phyloP scores from a whole-genome alignment of 495 filamentous ascomycete species.

The Jackrogersella minutella region DNA sequence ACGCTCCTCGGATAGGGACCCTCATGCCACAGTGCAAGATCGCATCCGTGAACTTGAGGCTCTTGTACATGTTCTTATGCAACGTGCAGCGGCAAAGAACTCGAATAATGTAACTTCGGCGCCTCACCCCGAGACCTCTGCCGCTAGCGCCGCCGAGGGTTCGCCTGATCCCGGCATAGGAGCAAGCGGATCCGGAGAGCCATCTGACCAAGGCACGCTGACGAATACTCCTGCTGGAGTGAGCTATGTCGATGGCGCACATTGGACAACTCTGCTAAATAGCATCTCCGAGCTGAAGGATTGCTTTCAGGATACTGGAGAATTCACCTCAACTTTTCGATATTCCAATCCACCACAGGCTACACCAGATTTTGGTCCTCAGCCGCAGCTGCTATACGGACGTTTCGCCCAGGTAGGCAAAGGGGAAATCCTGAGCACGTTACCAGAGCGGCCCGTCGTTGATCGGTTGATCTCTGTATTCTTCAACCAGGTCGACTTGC shows the following conservation, averaged over 20 bases:
- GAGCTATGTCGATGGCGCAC: slow-evolving; percentile 43
- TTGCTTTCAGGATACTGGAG: slow-evolving; percentile 22
- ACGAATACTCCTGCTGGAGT: slow-evolving; percentile 25
- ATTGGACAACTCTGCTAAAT: slow-evolving; percentile 47
- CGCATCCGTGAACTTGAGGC: slow-evolving; percentile 43
- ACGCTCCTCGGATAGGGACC: slow-evolving; percentile 23
- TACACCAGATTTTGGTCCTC: slow-evolving; percentile 22
- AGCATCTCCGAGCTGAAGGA: slow-evolving; percentile 38
- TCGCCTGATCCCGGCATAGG: slow-evolving; percentile 14
- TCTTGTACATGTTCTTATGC: slow-evolving; percentile 40
- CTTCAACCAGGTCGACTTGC: slow-evolving; percentile 48
- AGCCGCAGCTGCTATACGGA: slow-evolving; percentile 48
- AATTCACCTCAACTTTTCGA: neutral
- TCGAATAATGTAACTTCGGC: slow-evolving; percentile 13
- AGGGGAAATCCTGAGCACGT: slow-evolving; percentile 48
- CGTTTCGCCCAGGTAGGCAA: slow-evolving; percentile 39
- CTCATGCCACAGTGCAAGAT: slow-evolving; percentile 33
- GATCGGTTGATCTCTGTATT: slow-evolving; percentile 51
- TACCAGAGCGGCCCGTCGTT: slow-evolving; percentile 45
- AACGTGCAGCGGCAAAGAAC: slow-evolving; percentile 22
- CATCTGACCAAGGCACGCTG: slow-evolving; percentile 18
- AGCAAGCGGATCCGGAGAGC: slow-evolving; percentile 13
- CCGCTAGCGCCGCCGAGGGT: neutral
- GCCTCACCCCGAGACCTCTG: neutral
- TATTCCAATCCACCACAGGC: slow-evolving; percentile 1